Percentiles rank a stretch among this genome's conserved stretches.
Conservation (phyloP, 2,329 filamentous ascomycete species). For the Capronia epimyces region DNA sequence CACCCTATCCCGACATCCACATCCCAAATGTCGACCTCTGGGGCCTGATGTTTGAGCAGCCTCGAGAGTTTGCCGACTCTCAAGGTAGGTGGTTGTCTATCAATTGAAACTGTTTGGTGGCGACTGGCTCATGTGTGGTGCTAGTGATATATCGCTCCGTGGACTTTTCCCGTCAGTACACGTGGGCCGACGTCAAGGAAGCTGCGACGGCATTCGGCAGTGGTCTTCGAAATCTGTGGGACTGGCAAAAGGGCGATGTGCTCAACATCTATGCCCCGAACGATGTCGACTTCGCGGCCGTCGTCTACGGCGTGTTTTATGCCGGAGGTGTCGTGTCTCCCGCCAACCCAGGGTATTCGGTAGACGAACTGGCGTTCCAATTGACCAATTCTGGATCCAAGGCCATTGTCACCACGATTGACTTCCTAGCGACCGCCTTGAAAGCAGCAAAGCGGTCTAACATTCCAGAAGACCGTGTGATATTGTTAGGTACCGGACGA, state of each 20-base stretch:
- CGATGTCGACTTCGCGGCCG: slow-evolving; percentile 70
- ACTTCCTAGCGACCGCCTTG: slow-evolving; percentile 59
- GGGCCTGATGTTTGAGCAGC: slow-evolving; percentile 48
- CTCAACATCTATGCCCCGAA: slow-evolving; percentile 81
- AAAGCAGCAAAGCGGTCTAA: slow-evolving; percentile 66
- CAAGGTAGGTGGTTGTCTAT: slow-evolving; percentile 13
- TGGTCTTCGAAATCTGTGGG: slow-evolving; percentile 67
- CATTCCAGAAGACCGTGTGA: slow-evolving; percentile 65
- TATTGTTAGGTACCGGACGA: slow-evolving; percentile 68
- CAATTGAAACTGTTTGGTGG: background rate
- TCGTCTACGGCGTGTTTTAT: slow-evolving; percentile 77
- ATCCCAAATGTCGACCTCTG: slow-evolving; percentile 75
- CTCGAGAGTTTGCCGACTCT: slow-evolving; percentile 25
- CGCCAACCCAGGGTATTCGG: slow-evolving; percentile 81
- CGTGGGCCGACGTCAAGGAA: slow-evolving; percentile 60
- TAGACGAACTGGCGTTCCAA: slow-evolving; percentile 77
- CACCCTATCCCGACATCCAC: slow-evolving; percentile 57
- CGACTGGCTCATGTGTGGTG: background rate
- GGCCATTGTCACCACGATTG: slow-evolving; percentile 67
- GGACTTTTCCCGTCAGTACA: slow-evolving; percentile 62
- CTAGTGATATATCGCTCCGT: slow-evolving; percentile 27
- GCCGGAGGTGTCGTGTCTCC: slow-evolving; percentile 75
- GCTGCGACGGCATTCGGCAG: slow-evolving; percentile 69
- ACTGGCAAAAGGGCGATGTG: slow-evolving; percentile 80
- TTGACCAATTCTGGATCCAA: slow-evolving; percentile 71